These are phyloP conservation scores for Diaporthe helianthi DNA, from an alignment of 2,329 filamentous ascomycete genomes.

Conservation along the genomic window DNA sequence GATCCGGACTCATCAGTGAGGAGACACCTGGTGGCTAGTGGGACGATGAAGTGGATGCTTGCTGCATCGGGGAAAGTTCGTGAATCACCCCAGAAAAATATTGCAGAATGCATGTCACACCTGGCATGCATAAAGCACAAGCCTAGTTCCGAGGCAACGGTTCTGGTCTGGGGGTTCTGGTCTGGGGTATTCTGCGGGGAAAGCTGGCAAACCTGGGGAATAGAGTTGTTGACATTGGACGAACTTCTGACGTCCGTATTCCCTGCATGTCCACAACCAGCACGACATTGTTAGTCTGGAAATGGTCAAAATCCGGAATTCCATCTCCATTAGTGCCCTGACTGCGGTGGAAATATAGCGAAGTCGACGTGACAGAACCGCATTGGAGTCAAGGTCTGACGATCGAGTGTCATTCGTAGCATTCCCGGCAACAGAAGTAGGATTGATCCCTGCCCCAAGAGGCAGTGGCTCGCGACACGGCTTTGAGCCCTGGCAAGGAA, in stretches of 20 bases:
- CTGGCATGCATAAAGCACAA: background rate
- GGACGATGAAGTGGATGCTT: constrained; percentile 12
- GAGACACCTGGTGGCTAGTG: constrained; percentile 13
- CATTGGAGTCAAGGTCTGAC: background rate
- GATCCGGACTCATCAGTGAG: constrained; percentile 12
- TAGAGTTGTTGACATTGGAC: background rate
- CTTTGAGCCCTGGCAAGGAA: background rate
- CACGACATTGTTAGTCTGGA: background rate
- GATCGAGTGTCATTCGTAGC: background rate
- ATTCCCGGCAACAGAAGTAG: constrained; percentile 3
- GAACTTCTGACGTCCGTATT: background rate
- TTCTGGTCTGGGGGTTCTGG: background rate
- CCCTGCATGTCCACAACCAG: background rate
- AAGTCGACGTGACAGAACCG: background rate
- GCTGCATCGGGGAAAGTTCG: constrained; percentile 12
- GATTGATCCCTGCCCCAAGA: background rate
- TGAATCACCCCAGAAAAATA: constrained; percentile 5
- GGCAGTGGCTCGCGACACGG: background rate
- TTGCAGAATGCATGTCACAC: background rate
- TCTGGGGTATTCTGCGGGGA: constrained; percentile 13
- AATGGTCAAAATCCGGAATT: constrained; percentile 20
- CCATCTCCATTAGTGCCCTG: background rate
- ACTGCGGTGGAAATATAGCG: background rate
- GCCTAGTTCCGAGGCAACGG: background rate
- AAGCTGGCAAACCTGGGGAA: constrained; percentile 15